Evolutionary conservation across 1,284 basidiomycete genomes (phyloP), one percentile per base, ranked within the genome.

Genomic region (Boletellus deceptivus): DNA sequence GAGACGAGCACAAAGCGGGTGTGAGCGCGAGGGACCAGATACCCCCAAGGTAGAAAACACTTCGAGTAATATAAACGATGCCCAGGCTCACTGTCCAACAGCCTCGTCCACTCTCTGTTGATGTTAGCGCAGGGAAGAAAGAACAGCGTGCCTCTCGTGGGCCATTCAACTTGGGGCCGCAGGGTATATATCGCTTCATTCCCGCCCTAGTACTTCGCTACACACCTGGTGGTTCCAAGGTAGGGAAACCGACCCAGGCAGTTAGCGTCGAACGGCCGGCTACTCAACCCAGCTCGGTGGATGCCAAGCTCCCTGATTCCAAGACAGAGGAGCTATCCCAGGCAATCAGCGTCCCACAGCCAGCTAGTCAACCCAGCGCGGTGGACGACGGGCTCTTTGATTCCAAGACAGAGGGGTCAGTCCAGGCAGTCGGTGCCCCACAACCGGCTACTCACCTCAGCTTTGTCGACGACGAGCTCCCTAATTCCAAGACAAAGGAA

Each of bases 11-110:
- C 49, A 18, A 22, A 18, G 5, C n/a, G 34, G 6, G n/a, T 17
- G 14, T 14, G 52, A 9, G 11, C 3, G 0, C 14, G 31, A 33
- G 9, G 6, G 4, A n/a, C 9, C 14, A 37, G 24, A 13, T 5
- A 16, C 17, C 16, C 27, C 16, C 20, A 46, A 56, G 49, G 54
- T 53, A 55, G 11, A 20, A n/a, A 11, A 1, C 6, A 3, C 4
- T n/a, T 20, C 34, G 33, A 29, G 25, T 35, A 17, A 17, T 13
- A 5, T 11, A 45, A 3, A 4, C 17, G 13, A 2, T 22, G 2
- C 8, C n/a, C 5, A 29, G 40, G 9, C 1, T 14, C 33, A 6
- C 22, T 33, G 20, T 9, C 3, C 34, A 36, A 37, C 18, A 45
- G 52, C 22, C 39, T 16, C 25, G 31, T 40, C 6, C 46, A 25